Percentiles rank a stretch among this genome's conserved stretches.
These are phyloP conservation scores for Schizophyllum amplum DNA, from an alignment of 1,284 basidiomycete species.

Conservation along the genomic window DNA sequence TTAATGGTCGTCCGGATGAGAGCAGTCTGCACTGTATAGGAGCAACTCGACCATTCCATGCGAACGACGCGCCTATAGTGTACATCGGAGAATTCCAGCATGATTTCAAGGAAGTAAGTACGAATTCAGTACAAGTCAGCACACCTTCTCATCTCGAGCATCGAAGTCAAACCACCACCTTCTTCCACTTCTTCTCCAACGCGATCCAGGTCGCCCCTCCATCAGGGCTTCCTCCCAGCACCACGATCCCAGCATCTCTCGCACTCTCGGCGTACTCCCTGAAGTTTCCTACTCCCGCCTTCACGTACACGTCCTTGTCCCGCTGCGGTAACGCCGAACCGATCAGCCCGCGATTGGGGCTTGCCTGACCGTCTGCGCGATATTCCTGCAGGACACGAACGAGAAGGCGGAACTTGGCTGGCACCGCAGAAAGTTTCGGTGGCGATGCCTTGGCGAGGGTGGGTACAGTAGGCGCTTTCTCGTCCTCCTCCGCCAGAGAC, in stretches of 20 bases:
- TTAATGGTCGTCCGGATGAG: no score
- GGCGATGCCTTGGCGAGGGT: background rate
- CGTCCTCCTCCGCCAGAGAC: background rate
- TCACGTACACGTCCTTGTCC: slow-evolving; percentile 18
- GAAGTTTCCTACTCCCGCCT: slow-evolving; percentile 23
- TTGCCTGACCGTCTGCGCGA: slow-evolving; percentile 3
- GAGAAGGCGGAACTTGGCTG: background rate
- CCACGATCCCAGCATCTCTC: slow-evolving; percentile 22
- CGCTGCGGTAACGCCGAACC: slow-evolving; percentile 14
- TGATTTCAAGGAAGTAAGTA: background rate
- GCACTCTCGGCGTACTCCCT: slow-evolving; percentile 23
- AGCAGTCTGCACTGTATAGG: no score
- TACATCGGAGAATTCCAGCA: no score
- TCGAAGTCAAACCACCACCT: background rate
- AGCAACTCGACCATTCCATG: no score
- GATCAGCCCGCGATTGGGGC: slow-evolving; percentile 15
- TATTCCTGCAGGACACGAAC: background rate
- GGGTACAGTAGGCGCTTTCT: background rate
- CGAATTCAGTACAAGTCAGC: background rate
- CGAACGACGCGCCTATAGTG: no score
- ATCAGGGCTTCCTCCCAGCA: slow-evolving; percentile 24
- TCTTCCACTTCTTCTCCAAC: slow-evolving; percentile 10
- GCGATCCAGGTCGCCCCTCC: slow-evolving; percentile 24
- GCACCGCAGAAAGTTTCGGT: background rate
- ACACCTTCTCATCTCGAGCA: background rate